Evolutionary conservation across 2,329 filamentous ascomycete genomes (phyloP).

Genomic region (Simplicillium sp.): DNA sequence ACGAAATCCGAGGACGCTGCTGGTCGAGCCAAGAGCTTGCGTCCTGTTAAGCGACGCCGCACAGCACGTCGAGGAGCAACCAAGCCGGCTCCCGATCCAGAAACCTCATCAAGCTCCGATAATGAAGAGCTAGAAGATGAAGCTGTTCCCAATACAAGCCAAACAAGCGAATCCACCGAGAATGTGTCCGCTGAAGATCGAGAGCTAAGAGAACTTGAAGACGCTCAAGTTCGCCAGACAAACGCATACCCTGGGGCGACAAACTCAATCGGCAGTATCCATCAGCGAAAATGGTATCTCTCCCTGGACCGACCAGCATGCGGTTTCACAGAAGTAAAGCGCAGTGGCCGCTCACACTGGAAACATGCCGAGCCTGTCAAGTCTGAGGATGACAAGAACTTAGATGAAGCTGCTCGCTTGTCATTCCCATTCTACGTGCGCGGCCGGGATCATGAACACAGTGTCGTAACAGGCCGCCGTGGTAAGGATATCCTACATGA

Average conservation of each 20-base stretch:
- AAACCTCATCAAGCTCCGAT: constrained; percentile 14
- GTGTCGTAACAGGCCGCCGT: constrained; percentile 53
- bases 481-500: constrained; percentile 51
- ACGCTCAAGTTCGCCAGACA: constrained; percentile 43
- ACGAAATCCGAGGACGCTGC: constrained; percentile 31
- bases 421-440: constrained; percentile 52
- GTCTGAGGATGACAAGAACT: no score
- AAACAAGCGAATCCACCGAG: neutral
- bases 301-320: constrained; percentile 49
- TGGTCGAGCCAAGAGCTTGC: constrained; percentile 15
- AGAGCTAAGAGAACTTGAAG: constrained; percentile 35
- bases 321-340: constrained; percentile 39
- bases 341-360: constrained; percentile 9
- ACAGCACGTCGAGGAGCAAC: constrained; percentile 2
- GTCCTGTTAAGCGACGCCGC: neutral
- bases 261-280: constrained; percentile 57
- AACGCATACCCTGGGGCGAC: constrained; percentile 59
- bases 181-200: constrained; percentile 25
- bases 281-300: constrained; percentile 59
- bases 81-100: constrained; percentile 1
- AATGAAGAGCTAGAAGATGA: constrained; percentile 3
- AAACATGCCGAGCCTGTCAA: neutral
- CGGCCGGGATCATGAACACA: constrained; percentile 53
- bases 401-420: constrained; percentile 12
- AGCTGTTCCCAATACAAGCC: constrained; percentile 3